Conservation (phyloP, 78 protist species). For the Dictyostelium brefeldianum region DNA sequence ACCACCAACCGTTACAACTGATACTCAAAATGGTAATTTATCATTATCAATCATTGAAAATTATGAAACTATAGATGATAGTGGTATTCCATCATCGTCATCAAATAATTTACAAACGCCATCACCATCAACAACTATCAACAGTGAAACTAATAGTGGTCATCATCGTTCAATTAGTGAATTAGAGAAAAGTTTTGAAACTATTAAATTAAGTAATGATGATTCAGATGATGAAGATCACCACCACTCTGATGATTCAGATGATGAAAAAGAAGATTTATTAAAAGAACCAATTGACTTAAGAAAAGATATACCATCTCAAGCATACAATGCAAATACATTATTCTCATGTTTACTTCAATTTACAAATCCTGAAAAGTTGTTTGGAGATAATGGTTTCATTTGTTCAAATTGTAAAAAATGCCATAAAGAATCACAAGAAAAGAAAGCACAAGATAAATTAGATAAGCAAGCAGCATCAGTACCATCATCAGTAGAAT, state of each 20-base stretch:
- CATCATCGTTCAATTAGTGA: constrained; percentile 22
- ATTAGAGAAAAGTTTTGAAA: constrained; percentile 31
- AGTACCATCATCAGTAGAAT: not conserved
- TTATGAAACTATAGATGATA: not conserved
- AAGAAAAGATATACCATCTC: constrained; percentile 56
- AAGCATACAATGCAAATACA: constrained; percentile 31
- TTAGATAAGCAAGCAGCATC: not conserved
- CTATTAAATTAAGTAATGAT: not conserved
- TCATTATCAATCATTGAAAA: constrained; percentile 29
- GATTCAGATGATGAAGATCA: not conserved
- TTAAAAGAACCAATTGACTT: constrained; percentile 60
- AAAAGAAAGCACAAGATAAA: not conserved
- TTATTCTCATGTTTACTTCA: constrained; percentile 51
- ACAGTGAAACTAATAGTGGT: not conserved
- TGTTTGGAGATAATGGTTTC: constrained; percentile 76
- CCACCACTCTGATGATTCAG: not conserved
- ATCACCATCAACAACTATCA: not conserved
- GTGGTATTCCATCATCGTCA: not conserved
- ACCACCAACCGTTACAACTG: not conserved
- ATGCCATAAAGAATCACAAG: not conserved
- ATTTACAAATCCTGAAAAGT: constrained; percentile 76
- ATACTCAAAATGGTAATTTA: not conserved
- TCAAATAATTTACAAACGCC: not conserved
- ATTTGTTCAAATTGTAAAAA: constrained; percentile 63
- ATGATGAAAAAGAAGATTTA: constrained; percentile 25